Conservation (phyloP, 2,329 filamentous ascomycete species). For the Aspergillus carbonarius region DNA sequence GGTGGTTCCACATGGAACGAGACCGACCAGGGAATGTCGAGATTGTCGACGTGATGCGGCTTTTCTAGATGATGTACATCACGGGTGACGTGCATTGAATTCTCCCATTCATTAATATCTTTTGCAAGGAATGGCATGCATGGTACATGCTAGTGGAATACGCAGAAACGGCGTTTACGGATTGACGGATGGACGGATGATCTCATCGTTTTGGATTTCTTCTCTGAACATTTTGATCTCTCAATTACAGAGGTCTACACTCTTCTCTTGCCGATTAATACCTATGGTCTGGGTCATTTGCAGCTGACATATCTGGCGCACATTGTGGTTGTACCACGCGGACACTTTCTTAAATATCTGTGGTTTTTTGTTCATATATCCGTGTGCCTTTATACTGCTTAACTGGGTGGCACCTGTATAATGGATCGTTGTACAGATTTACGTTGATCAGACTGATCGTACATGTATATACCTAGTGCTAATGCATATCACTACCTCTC, state of each 20-base stretch:
- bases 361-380: neutral
- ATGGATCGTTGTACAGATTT: neutral
- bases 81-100: neutral
- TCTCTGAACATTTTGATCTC: neutral
- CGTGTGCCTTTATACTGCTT: neutral
- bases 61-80: slow-evolving; percentile 30
- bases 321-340: neutral
- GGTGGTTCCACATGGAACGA: slow-evolving; percentile 48
- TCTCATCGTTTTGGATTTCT: neutral
- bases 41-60: slow-evolving; percentile 32
- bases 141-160: neutral
- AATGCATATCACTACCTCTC: too few relatives aligned
- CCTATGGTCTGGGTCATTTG: neutral
- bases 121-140: neutral
- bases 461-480: neutral
- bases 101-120: neutral
- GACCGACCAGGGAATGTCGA: slow-evolving; percentile 37
- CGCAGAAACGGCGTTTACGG: slow-evolving; percentile 7
- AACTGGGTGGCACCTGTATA: neutral
- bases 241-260: neutral
- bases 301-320: neutral
- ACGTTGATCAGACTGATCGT: neutral
- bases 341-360: neutral
- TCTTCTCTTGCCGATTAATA: neutral
- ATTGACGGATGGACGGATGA: neutral